Evolutionary conservation across 2,329 filamentous ascomycete genomes (phyloP), one percentile per base, ranked within the genome.

Genomic region (Epichloe scottii): DNA sequence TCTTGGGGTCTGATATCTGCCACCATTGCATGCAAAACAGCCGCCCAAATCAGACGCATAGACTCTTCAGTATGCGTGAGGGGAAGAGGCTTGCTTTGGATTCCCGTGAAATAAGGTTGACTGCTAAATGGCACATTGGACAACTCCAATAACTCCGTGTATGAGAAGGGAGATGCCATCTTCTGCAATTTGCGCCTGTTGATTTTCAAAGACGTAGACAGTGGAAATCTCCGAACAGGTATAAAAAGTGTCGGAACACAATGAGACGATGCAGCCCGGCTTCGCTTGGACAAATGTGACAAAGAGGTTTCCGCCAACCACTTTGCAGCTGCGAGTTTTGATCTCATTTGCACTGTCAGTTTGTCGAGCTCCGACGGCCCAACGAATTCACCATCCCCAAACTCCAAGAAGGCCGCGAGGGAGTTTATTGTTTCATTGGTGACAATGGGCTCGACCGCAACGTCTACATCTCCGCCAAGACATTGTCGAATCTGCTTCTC

Each of bases 151-250:
- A 78, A 63, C 52, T 77, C 68, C 2, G 69, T 62, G 5, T 67
- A 67, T 0, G 71, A 69, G 10, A 76, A 53, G 0, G 67, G 66
- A 0, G 67, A 57, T 30, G 72, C 70, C 53, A 72, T 66, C 54
- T 68, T 71, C 51, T 73, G 71, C 7, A 79, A 66, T 49, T 70
- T 70, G 17, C 68, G 64, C 2, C 73, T 67, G 55, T 78, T 72
- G 40, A 78, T 67, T 56, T 79, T 75, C 49, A 78, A 65, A 0
- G 73, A 74, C 0, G 69, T 64, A 0, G 74, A 77, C 21, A 77
- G 58, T 0, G 76, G 76, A 19, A 79, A 66, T 11, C 66, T 59
- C 44, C 66, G 67, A 21, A 79, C 62, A 0, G 76, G 75, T 3
- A 79, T 66, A 46, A 73, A 78, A 2, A 72, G 64, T 1, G 67